Evolutionary conservation across 2,329 filamentous ascomycete genomes (phyloP), one percentile per base, ranked within the genome.

Genomic region (Didymella pinodella): DNA sequence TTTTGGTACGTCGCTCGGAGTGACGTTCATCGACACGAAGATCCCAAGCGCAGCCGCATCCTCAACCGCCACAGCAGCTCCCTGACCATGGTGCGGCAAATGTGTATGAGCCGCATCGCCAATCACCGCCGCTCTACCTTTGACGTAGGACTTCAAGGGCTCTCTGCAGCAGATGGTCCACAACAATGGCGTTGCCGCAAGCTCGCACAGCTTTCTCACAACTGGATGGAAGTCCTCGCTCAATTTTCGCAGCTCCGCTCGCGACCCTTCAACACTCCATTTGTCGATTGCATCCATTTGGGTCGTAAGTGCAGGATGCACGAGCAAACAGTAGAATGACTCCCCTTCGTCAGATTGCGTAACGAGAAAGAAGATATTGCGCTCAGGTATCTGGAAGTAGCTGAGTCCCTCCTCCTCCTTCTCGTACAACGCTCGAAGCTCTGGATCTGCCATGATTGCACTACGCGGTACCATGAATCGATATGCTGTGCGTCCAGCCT

Each of bases 81-180:
- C 55, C 16, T 53, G 49, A 7, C 55, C 55, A 31, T 58, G 49
- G 8, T 53, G 48, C 25, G 48, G 55, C 20, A 58, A 14, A 32
- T 58, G 55, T 3, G 55, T 45, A 20, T 53, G 55, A 25, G 48
- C 52, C 10, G 55, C 55, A 32, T 54, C 55, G 16, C 49, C 55
- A 44, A 53, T 58, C 2, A 45, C 55, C 5, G 49, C 49, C 7
- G 49, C 45, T 29, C 31, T 53, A 7, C 49, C 49, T 10, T 40
- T 58, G 26, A 53, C 29, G 28, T 45, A 58, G 4, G 38, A 58
- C 31, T 29, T 38, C 36, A 54, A 49, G 5, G 55, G 49, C 18
- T 54, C 49, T 11, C 49, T 52, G 16, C 38, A 49, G 32, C 49
- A 58, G 11, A 58, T 58, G 2, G 55, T 58, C 49, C 49, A 58